Conservation (phyloP, 2,329 filamentous ascomycete species). For the Plectosphaerella sp. region DNA sequence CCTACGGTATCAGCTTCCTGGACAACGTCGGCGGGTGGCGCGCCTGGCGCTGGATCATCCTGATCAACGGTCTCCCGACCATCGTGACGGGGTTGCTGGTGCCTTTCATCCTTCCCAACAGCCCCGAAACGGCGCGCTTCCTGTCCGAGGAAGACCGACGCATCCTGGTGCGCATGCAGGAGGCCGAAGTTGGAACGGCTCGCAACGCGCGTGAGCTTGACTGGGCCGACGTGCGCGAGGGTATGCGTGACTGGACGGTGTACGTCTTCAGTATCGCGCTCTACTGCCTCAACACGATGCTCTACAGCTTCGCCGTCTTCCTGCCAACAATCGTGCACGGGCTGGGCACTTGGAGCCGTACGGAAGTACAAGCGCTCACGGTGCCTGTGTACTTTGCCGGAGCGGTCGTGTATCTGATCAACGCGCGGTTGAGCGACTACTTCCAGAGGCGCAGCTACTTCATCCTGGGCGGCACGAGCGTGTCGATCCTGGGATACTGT, state of each 20-base stretch:
- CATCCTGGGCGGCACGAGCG: constrained; percentile 41
- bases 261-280: constrained; percentile 56
- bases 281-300: constrained; percentile 60
- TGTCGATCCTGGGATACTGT: constrained; percentile 53
- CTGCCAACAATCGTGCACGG: constrained; percentile 64
- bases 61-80: constrained; percentile 51
- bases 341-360: constrained; percentile 50
- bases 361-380: constrained; percentile 61
- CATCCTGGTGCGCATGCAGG: constrained; percentile 48
- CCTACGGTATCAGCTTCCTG: constrained; percentile 61
- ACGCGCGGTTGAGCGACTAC: constrained; percentile 54
- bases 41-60: constrained; percentile 67
- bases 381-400: constrained; percentile 65
- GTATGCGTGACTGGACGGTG: constrained; percentile 59
- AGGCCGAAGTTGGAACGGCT: constrained; percentile 34
- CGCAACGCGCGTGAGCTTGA: constrained; percentile 16
- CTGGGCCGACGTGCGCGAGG: constrained; percentile 51
- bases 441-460: constrained; percentile 54
- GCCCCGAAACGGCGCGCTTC: constrained; percentile 49
- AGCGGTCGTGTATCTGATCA: constrained; percentile 53
- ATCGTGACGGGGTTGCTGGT: constrained; percentile 49
- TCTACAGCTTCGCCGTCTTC: constrained; percentile 66
- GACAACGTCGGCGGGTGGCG: constrained; percentile 50
- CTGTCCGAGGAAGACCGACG: constrained; percentile 35
- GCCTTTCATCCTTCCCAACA: constrained; percentile 55